Evolutionary conservation across 148 eudicot species (phyloP), one percentile per base, ranked within the genome.

Genomic region (Nepenthes gracilis): DNA sequence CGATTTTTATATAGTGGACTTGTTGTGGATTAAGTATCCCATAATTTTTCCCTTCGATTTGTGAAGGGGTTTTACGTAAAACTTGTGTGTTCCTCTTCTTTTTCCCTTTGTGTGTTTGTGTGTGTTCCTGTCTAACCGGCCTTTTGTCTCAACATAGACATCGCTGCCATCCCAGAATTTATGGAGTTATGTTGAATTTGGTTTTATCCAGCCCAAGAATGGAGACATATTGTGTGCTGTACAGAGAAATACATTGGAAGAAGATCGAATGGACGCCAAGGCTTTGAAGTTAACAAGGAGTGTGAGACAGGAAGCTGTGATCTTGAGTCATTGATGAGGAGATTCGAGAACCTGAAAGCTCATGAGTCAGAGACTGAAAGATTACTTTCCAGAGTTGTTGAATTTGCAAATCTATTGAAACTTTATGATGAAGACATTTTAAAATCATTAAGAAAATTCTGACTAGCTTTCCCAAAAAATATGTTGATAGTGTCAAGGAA

Each of bases 321-420:
- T n/a, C 65, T 66, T 2, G 34, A 72, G 36, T 9, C 9, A 9
- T 37, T 65, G 9, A 65, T 66, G 58, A 71, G 47, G 45, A 56
- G 60, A 1, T 54, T 65, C 45, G 66, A 71, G 14, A 65, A 65
- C 36, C 9, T 71, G 43, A 60, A 11, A 38, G 65, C 65, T 65
- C 60, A 65, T 7, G 61, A 59, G 2, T 32, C 23, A 15, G 65
- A 71, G 33, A 32, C 11, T 7, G 32, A 54, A 35, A 40, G 37
- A 47, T 52, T 53, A 15, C 14, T 34, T 10, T 12, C 12, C 33
- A 36, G 65, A 60, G 33, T 36, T 23, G 51, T 53, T 33, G 59
- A 51, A 14, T 2, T 69, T 1, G 67, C 62, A 9, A 69, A 56
- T 23, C 62, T 55, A 62, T 47, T 69, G 67, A 55, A 36, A 40